phyloP scores from a whole-genome alignment of 768 basidiomycete species.

The Collybiopsis confluens region DNA sequence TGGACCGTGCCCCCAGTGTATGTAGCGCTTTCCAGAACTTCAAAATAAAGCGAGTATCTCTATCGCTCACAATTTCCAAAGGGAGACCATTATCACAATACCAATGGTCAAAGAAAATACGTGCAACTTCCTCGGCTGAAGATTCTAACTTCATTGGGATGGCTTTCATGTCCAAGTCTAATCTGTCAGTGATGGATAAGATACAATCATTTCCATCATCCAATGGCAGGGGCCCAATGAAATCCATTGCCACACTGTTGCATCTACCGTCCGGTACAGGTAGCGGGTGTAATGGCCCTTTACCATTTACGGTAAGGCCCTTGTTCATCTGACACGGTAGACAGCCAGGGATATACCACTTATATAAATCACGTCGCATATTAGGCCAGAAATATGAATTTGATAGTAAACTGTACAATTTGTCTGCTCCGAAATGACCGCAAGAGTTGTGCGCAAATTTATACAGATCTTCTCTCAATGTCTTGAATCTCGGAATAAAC shows the following conservation, averaged over 20 bases:
- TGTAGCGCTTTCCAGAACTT: slow-evolving; percentile 24
- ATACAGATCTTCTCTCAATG: neutral
- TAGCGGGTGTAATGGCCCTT: slow-evolving; percentile 4
- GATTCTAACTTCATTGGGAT: slow-evolving; percentile 5
- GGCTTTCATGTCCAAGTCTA: neutral
- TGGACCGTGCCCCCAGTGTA: too few species aligned
- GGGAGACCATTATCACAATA: slow-evolving; percentile 26
- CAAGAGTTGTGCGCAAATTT: neutral
- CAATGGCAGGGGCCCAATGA: slow-evolving; percentile 16
- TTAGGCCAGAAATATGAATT: slow-evolving; percentile 14
- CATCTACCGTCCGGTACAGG: neutral
- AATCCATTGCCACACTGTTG: slow-evolving; percentile 11
- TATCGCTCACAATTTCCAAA: slow-evolving; percentile 20
- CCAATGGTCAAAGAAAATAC: slow-evolving; percentile 16
- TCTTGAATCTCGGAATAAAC: neutral
- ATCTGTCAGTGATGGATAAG: slow-evolving; percentile 11
- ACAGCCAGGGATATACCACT: slow-evolving; percentile 18
- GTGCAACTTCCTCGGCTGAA: slow-evolving; percentile 10
- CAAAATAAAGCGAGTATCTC: slow-evolving; percentile 26
- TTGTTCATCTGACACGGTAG: neutral
- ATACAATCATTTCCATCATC: slow-evolving; percentile 19
- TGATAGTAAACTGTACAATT: slow-evolving; percentile 8
- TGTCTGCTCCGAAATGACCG: slow-evolving; percentile 10
- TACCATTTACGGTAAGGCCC: neutral
- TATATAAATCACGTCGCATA: slow-evolving; percentile 19